Conservation (phyloP, 176 grass and related monocot species). For the Carex parvula region DNA sequence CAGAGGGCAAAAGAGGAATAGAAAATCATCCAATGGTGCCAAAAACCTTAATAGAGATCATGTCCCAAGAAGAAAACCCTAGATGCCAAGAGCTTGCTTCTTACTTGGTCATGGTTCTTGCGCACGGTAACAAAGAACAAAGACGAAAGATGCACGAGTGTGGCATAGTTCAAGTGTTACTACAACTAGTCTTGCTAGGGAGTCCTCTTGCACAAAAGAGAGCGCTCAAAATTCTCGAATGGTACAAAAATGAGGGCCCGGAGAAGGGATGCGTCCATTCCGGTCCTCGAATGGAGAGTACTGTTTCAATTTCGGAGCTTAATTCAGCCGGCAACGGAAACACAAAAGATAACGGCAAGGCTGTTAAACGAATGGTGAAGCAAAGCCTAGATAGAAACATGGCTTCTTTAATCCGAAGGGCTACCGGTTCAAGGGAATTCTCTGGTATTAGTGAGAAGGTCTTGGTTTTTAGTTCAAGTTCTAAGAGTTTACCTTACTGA, state of each 20-base stretch:
- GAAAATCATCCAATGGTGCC: slow-evolving; percentile 40
- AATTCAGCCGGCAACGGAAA: not conserved
- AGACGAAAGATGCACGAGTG: slow-evolving; percentile 35
- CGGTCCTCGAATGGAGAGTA: slow-evolving; percentile 37
- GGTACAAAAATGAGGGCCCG: slow-evolving; percentile 51
- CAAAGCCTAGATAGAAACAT: slow-evolving; percentile 84
- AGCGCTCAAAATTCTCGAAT: slow-evolving; percentile 67
- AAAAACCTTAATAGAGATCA: slow-evolving; percentile 43
- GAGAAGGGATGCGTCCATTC: slow-evolving; percentile 46
- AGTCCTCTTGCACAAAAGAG: slow-evolving; percentile 51
- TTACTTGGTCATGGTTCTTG: slow-evolving; percentile 73
- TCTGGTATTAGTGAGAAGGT: slow-evolving; percentile 41
- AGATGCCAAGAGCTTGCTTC: slow-evolving; percentile 63
- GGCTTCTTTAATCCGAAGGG: slow-evolving; percentile 50
- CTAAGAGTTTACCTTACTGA: slow-evolving; percentile 89
- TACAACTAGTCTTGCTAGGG: slow-evolving; percentile 60
- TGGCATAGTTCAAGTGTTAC: slow-evolving; percentile 52
- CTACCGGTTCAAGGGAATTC: slow-evolving; percentile 43
- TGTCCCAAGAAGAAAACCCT: slow-evolving; percentile 42
- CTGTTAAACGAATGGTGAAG: slow-evolving; percentile 56
- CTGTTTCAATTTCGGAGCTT: not conserved
- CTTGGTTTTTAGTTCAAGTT: slow-evolving; percentile 53
- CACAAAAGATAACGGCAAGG: slow-evolving; percentile 23
- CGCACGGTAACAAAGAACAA: slow-evolving; percentile 33
- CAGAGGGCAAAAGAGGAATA: slow-evolving; percentile 34